A percentile compares a stretch with the other conserved stretches of the same genome.
These are phyloP conservation scores for Neopestalotiopsis sp. DNA, from an alignment of 2,329 filamentous ascomycete species.

Conservation along the genomic window DNA sequence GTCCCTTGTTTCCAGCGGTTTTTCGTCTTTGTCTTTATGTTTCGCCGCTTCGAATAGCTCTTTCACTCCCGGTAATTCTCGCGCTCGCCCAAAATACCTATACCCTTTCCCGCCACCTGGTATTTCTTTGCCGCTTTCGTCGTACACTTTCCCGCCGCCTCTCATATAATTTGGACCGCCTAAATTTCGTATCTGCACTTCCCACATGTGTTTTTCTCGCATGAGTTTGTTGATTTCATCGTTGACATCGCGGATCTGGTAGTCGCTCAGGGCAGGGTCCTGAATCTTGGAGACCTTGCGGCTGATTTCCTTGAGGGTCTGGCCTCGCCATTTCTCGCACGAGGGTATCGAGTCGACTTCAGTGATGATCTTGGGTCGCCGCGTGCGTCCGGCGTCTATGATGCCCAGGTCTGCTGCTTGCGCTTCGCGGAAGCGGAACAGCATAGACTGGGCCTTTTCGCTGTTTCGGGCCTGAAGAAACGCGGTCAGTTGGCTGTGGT, in stretches of 20 bases:
- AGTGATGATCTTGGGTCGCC: constrained; percentile 90
- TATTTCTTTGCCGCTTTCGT: constrained; percentile 75
- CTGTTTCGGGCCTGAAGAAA: constrained; percentile 80
- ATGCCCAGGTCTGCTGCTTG: constrained; percentile 96
- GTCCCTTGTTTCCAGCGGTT: constrained; percentile 69
- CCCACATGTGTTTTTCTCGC: constrained; percentile 99
- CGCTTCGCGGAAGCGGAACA: constrained; percentile 98
- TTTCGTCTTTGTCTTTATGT: constrained; percentile 59
- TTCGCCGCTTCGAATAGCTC: constrained; percentile 88
- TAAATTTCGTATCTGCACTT: constrained; percentile 91
- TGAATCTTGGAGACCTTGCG: constrained; percentile 98
- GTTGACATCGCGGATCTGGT: constrained; percentile 96
- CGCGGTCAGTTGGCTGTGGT: constrained; percentile 13
- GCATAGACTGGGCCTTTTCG: constrained; percentile 99
- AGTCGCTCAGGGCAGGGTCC: constrained; percentile 88
- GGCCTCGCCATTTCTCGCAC: constrained; percentile 98
- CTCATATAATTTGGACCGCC: constrained; percentile 99
- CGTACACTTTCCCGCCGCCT: constrained; percentile 70
- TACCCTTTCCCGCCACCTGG: constrained; percentile 85
- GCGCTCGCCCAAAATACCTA: constrained; percentile 89
- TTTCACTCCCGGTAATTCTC: constrained; percentile 91
- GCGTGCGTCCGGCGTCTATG: constrained; percentile 87
- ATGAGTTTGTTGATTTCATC: constrained; percentile 99
- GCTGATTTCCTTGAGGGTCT: constrained; percentile 95
- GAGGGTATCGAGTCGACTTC: constrained; percentile 81